A percentile compares a stretch with the other conserved stretches of the same genome.
Evolutionary conservation across 306 rosid genomes (phyloP).

Genomic region (Corylus heterophylla): DNA sequence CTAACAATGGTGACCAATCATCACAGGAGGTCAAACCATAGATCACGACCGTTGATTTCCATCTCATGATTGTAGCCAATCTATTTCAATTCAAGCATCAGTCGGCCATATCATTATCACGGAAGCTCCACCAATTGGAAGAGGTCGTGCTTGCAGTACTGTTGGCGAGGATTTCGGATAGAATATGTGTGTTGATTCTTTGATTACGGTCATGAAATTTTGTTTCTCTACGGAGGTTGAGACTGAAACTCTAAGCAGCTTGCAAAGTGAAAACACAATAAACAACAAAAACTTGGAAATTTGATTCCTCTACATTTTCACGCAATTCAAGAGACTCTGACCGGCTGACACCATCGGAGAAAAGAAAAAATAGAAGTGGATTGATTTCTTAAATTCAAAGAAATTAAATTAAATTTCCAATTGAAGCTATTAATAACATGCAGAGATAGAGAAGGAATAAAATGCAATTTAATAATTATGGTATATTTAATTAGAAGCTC

Average conservation of each 20-base stretch:
- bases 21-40: background rate
- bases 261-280: background rate
- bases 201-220: background rate
- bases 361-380: too few relatives aligned
- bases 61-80: background rate
- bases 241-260: background rate
- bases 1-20: background rate
- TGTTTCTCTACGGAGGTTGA: background rate
- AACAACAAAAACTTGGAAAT: background rate
- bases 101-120: background rate
- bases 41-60: background rate
- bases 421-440: background rate
- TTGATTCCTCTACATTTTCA: background rate
- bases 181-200: background rate
- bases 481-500: background rate
- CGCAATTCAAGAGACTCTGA: background rate
- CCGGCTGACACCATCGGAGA: background rate
- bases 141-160: background rate
- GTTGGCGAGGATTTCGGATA: background rate
- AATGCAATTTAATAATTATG: background rate
- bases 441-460: background rate
- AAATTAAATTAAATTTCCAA: background rate
- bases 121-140: background rate
- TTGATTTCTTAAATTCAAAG: background rate
- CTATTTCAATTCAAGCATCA: background rate